Evolutionary conservation across 108 stramenopile genomes (phyloP).

Genomic region (Fragilaria crotonensis): DNA sequence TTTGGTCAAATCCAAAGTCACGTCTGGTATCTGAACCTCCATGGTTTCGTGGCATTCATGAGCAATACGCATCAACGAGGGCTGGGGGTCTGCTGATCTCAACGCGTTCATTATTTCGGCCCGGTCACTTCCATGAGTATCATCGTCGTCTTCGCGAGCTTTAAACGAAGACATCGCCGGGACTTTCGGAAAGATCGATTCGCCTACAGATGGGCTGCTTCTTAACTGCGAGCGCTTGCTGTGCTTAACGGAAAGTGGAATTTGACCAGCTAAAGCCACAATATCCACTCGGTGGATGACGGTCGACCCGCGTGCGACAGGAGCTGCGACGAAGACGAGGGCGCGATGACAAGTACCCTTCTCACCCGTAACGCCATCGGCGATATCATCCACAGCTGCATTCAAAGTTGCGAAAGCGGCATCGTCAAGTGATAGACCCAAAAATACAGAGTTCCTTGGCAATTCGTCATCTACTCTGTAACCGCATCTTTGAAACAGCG

Average conservation of each 20-base stretch:
- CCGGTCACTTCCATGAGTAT: constrained; percentile 17
- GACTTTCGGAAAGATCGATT: constrained; percentile 43
- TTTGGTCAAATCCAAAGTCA: constrained; percentile 47
- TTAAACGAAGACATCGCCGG: constrained; percentile 68
- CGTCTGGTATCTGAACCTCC: constrained; percentile 36
- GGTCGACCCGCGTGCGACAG: background rate
- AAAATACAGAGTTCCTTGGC: background rate
- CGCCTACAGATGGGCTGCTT: background rate
- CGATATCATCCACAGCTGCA: background rate
- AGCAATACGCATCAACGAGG: constrained; percentile 43
- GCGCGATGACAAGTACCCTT: background rate
- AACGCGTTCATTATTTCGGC: constrained; percentile 5
- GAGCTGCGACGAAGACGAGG: background rate
- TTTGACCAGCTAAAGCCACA: background rate
- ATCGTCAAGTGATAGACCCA: background rate
- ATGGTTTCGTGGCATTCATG: constrained; percentile 34
- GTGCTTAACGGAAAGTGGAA: background rate
- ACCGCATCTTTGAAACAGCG: background rate
- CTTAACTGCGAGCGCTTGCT: background rate
- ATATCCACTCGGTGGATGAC: background rate
- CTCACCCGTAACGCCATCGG: background rate
- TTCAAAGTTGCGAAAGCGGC: background rate
- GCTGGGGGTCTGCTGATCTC: constrained; percentile 52
- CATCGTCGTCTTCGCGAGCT: constrained; percentile 67
- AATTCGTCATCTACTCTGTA: background rate